Evolutionary conservation across 306 rosid genomes (phyloP).

Genomic region (Mimosa bimucronata): DNA sequence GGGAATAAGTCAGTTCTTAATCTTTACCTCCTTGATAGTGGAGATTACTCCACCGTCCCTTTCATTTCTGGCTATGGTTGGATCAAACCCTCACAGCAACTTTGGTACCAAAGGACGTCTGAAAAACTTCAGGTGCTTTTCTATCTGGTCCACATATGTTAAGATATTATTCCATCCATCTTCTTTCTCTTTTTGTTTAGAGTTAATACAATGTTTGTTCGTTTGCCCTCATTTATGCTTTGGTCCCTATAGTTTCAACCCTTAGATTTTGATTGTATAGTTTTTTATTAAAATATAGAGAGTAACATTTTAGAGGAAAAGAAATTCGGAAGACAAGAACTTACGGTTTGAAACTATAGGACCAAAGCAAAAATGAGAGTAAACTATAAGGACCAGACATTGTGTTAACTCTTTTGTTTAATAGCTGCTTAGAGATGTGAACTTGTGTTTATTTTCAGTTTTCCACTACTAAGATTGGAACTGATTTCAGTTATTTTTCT

Average conservation of each 20-base stretch:
- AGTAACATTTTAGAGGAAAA: too few relatives aligned
- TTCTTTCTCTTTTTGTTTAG: slow-evolving; percentile 25
- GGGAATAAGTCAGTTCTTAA: slow-evolving; percentile 87
- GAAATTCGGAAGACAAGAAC: too few relatives aligned
- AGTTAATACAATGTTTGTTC: too few relatives aligned
- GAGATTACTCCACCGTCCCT: slow-evolving; percentile 80
- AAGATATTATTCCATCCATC: not conserved
- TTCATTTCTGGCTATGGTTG: slow-evolving; percentile 75
- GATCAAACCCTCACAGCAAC: slow-evolving; percentile 94
- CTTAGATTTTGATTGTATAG: too few relatives aligned
- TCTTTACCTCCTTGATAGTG: slow-evolving; percentile 92
- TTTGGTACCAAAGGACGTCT: slow-evolving; percentile 80
- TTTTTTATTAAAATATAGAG: too few relatives aligned
- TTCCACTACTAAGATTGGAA: slow-evolving; percentile 13
- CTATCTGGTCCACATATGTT: slow-evolving; percentile 21
- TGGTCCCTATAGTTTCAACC: too few relatives aligned
- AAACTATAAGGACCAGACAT: too few relatives aligned
- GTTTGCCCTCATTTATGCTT: too few relatives aligned
- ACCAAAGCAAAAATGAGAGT: too few relatives aligned
- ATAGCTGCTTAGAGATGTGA: slow-evolving; percentile 15
- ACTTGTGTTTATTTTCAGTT: slow-evolving; percentile 14
- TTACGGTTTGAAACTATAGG: too few relatives aligned
- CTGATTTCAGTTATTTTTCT: slow-evolving; percentile 29
- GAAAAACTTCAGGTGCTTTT: slow-evolving; percentile 63
- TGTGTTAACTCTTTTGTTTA: not conserved